A percentile compares a stretch with the other conserved stretches of the same genome.
phyloP scores from a whole-genome alignment of 495 filamentous ascomycete species.

The Cladorrhinum samala region DNA sequence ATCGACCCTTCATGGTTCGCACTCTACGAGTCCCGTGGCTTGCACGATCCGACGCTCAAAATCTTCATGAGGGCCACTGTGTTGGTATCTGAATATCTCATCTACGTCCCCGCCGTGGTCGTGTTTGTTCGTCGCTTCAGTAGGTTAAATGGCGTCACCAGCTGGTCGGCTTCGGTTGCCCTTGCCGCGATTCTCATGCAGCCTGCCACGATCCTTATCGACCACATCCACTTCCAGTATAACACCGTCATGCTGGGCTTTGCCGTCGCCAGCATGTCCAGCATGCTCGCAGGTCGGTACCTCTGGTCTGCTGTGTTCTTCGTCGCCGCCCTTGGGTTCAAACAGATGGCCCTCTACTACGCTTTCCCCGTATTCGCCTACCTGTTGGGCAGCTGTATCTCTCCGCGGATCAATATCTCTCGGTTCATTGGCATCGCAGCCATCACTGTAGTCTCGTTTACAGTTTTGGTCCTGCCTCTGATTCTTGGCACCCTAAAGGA shows the following conservation, averaged over 20 bases:
- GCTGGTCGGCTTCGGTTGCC: constrained; percentile 76
- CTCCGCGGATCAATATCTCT: constrained; percentile 60
- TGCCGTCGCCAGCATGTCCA: constrained; percentile 76
- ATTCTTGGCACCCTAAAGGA: constrained; percentile 59
- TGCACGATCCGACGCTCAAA: constrained; percentile 74
- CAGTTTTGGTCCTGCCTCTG: constrained; percentile 66
- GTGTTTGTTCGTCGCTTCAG: constrained; percentile 76
- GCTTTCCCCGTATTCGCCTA: constrained; percentile 89
- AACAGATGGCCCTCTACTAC: constrained; percentile 98
- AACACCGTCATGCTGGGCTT: constrained; percentile 98
- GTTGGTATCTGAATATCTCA: constrained; percentile 79
- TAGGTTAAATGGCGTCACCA: constrained; percentile 58
- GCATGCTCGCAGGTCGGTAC: constrained; percentile 74
- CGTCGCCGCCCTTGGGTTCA: constrained; percentile 87
- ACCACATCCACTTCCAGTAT: constrained; percentile 98
- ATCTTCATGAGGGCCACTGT: constrained; percentile 93
- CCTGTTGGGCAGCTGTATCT: constrained; percentile 76
- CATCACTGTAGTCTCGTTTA: constrained; percentile 67
- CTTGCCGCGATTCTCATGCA: constrained; percentile 89
- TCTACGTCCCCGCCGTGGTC: constrained; percentile 79
- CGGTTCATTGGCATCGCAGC: constrained; percentile 70
- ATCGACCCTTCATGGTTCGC: constrained; percentile 85
- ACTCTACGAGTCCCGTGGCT: constrained; percentile 74
- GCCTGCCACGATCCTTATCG: constrained; percentile 83
- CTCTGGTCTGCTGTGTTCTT: constrained; percentile 92